Conservation (phyloP, 1,139 yeast genomes). For the Scheffersomyces cryptocercus region DNA sequence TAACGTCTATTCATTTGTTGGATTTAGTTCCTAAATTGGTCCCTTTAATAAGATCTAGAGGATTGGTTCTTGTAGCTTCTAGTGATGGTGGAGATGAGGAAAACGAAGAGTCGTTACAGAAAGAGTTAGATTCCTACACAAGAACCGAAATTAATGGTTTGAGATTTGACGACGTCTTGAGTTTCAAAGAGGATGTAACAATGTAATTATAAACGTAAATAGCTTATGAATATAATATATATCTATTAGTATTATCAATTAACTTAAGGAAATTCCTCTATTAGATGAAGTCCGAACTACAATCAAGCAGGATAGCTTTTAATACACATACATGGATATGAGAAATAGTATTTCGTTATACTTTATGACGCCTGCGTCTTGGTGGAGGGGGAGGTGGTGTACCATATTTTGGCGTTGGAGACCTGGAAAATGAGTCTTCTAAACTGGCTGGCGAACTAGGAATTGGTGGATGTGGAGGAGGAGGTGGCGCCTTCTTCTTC, state of each 20-base stretch:
- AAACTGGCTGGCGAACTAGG: background rate
- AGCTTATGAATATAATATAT: background rate
- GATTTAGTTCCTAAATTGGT: conserved; percentile 74
- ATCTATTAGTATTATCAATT: background rate
- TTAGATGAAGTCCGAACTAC: no score
- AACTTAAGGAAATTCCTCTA: background rate
- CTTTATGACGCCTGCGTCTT: conserved; percentile 11
- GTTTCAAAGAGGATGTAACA: conserved; percentile 70
- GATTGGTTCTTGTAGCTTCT: conserved; percentile 78
- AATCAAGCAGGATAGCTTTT: background rate
- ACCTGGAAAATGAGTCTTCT: background rate
- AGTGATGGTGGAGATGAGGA: conserved; percentile 37
- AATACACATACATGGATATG: background rate
- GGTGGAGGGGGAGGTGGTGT: conserved; percentile 18
- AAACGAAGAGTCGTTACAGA: conserved; percentile 25
- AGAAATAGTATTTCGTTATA: background rate
- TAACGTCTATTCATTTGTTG: conserved; percentile 71
- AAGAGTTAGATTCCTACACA: conserved; percentile 45
- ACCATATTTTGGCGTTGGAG: conserved; percentile 1
- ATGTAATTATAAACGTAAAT: conserved; percentile 39
- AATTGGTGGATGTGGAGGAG: conserved; percentile 37
- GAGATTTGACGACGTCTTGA: conserved; percentile 62
- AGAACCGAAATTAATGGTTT: conserved; percentile 72
- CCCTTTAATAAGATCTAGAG: conserved; percentile 75
- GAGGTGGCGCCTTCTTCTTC: conserved; percentile 43